These are phyloP conservation scores for Karstenula rhodostoma DNA, from an alignment of 2,329 filamentous ascomycete species.

Conservation along the genomic window DNA sequence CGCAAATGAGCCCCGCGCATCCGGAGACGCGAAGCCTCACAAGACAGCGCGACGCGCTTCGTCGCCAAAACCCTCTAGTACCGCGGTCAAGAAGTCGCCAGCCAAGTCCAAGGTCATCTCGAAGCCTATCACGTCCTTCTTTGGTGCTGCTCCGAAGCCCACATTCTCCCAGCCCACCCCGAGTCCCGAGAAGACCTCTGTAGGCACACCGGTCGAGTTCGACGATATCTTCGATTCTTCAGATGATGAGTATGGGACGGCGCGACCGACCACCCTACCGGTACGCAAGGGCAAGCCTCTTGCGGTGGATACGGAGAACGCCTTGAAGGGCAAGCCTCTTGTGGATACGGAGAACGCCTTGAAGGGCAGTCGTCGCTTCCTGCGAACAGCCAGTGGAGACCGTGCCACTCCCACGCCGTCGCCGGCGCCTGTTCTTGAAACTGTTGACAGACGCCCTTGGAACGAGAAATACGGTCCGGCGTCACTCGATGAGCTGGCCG, in stretches of 20 bases:
- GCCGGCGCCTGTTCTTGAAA: constrained; percentile 26
- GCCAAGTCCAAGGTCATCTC: constrained; percentile 49
- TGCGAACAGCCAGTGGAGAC: constrained; percentile 48
- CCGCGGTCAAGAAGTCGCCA: constrained; percentile 35
- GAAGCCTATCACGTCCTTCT: constrained; percentile 60
- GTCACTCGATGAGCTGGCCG: constrained; percentile 82
- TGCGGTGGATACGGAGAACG: constrained; percentile 25
- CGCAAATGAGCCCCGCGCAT: constrained; percentile 24
- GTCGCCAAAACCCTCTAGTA: constrained; percentile 31
- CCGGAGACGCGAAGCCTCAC: constrained; percentile 26
- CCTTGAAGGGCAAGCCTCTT: constrained; percentile 35
- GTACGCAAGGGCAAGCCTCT: constrained; percentile 41
- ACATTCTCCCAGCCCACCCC: constrained; percentile 50
- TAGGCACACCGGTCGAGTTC: constrained; percentile 31
- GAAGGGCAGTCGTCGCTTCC: constrained; percentile 55
- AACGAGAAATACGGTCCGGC: constrained; percentile 81
- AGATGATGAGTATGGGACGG: constrained; percentile 35
- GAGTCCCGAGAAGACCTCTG: constrained; percentile 48
- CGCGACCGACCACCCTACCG: constrained; percentile 34
- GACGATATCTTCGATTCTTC: constrained; percentile 51
- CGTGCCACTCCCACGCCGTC: constrained; percentile 41
- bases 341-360: constrained; percentile 27
- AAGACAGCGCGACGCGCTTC: constrained; percentile 30
- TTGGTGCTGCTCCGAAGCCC: constrained; percentile 54
- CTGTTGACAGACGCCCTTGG: constrained; percentile 77